These are phyloP conservation scores for Paraglomus brasilianum DNA, from an alignment of 192 early-diverging fungal genomes.

Conservation along the genomic window DNA sequence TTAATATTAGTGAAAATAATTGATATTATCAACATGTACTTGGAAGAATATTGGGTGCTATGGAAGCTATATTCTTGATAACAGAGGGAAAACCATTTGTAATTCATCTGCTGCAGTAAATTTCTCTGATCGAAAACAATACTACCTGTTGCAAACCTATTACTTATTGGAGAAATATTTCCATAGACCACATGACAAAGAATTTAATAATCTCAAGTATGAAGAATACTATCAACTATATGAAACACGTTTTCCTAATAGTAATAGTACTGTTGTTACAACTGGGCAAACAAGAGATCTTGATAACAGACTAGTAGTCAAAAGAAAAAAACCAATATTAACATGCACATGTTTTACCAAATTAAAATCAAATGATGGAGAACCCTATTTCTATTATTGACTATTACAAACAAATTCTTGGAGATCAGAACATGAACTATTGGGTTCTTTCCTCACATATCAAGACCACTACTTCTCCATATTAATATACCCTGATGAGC, in stretches of 20 bases:
- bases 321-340: constrained; percentile 8
- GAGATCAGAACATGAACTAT: background rate
- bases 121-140: background rate
- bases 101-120: background rate
- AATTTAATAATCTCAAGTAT: background rate
- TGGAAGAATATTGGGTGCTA: background rate
- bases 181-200: background rate
- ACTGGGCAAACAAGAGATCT: background rate
- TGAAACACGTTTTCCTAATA: background rate
- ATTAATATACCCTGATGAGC: background rate
- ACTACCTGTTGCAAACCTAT: background rate
- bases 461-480: background rate
- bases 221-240: background rate
- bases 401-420: background rate
- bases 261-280: background rate
- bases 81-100: constrained; percentile 4
- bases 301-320: background rate
- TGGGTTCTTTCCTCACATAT: background rate
- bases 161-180: constrained; percentile 16
- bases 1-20: background rate
- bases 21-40: background rate
- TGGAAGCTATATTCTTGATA: background rate
- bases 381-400: background rate
- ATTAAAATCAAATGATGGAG: background rate
- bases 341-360: background rate